Conservation (phyloP, 768 basidiomycete species). For the Hygrocybe punicea region DNA sequence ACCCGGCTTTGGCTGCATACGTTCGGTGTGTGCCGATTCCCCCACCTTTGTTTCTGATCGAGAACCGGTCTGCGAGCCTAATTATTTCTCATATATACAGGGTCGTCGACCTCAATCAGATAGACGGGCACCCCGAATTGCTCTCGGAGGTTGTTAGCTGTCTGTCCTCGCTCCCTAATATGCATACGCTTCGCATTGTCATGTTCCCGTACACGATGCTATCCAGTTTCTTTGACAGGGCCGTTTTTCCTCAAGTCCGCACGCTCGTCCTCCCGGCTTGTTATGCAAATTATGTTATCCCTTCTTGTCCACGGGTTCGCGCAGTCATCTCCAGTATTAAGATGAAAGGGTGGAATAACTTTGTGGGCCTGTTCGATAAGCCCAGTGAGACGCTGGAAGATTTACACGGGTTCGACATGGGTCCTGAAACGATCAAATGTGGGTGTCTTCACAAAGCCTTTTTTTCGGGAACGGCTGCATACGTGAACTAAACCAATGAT, state of each 20-base stretch:
- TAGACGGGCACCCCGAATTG: neutral
- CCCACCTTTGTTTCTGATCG: too few relatives aligned
- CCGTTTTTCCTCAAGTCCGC: neutral
- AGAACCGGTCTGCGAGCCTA: neutral
- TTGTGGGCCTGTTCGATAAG: neutral
- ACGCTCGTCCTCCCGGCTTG: neutral
- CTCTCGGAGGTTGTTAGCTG: neutral
- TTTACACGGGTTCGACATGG: neutral
- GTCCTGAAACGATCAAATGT: neutral
- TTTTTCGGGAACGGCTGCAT: neutral
- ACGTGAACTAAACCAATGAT: neutral
- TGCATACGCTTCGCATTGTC: neutral
- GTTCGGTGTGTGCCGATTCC: neutral
- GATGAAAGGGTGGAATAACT: neutral
- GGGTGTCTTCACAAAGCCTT: too few relatives aligned
- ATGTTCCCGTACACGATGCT: neutral
- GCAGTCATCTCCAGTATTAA: neutral
- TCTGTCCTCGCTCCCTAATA: neutral
- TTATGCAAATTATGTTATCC: neutral
- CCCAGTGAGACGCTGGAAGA: neutral
- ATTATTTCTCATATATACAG: neutral
- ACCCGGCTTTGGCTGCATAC: neutral
- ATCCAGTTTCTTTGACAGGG: neutral
- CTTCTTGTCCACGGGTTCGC: neutral
- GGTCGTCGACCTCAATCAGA: neutral